Conservation (phyloP, 768 basidiomycete species). For the Kwoniella newhampshirensis region DNA sequence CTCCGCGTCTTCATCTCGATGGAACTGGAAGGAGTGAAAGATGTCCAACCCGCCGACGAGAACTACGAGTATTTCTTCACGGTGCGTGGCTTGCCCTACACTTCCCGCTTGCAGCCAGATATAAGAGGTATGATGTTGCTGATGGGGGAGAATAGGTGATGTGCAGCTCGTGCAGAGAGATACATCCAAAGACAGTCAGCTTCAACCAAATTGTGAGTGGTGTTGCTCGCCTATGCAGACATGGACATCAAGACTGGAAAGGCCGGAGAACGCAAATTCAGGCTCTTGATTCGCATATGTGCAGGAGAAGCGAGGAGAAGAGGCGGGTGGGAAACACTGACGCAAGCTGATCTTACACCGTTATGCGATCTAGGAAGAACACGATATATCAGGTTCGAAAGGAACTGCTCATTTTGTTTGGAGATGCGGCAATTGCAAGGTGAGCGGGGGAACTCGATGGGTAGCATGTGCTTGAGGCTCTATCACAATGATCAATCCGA, state of each 20-base stretch:
- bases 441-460: constrained; percentile 20
- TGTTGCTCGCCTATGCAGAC: too few relatives aligned
- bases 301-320: too few relatives aligned
- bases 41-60: constrained; percentile 42
- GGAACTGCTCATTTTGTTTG: constrained; percentile 51
- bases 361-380: constrained; percentile 52
- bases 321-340: too few relatives aligned
- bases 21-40: constrained; percentile 51
- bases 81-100: constrained; percentile 29
- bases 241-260: too few relatives aligned
- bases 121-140: not conserved
- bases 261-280: too few relatives aligned
- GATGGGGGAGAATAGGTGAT: constrained; percentile 10
- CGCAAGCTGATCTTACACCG: too few relatives aligned
- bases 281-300: too few relatives aligned
- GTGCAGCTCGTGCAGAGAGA: constrained; percentile 45
- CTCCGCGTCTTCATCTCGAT: constrained; percentile 45
- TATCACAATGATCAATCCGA: too few relatives aligned
- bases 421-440: constrained; percentile 51
- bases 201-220: constrained; percentile 42
- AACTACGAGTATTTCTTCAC: constrained; percentile 50
- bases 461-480: too few relatives aligned
- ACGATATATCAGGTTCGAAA: constrained; percentile 50
- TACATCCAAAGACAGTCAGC: constrained; percentile 47
- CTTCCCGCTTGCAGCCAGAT: not conserved